Conservation (phyloP, 768 basidiomycete species). For the Lentinula edodes region DNA sequence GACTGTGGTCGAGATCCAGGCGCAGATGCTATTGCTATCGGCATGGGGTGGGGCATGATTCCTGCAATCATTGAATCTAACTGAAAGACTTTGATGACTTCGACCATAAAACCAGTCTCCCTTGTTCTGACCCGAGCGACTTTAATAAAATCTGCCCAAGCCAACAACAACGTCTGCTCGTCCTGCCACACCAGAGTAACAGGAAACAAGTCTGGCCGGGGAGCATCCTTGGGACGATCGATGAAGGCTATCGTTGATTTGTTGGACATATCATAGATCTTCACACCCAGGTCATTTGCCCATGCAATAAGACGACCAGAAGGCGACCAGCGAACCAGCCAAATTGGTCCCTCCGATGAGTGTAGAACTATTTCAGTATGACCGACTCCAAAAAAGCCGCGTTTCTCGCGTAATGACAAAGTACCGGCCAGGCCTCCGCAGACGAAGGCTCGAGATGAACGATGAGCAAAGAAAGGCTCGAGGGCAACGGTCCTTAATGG, state of each 20-base stretch:
- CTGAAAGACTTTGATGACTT: constrained; percentile 88
- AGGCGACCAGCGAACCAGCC: constrained; percentile 74
- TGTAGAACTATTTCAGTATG: constrained; percentile 86
- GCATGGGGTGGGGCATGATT: constrained; percentile 69
- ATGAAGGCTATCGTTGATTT: constrained; percentile 80
- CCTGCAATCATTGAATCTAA: constrained; percentile 95
- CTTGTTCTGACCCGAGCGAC: constrained; percentile 72
- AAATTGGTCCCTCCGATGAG: constrained; percentile 88
- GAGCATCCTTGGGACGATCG: constrained; percentile 75
- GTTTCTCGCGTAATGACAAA: constrained; percentile 86
- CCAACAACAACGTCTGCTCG: constrained; percentile 82
- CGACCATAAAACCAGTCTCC: constrained; percentile 55
- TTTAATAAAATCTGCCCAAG: constrained; percentile 93
- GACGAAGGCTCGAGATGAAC: constrained; percentile 71
- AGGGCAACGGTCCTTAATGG: constrained; percentile 88
- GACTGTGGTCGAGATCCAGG: constrained; percentile 12
- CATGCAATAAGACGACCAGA: constrained; percentile 83
- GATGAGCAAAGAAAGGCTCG: constrained; percentile 86
- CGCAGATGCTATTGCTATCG: constrained; percentile 15
- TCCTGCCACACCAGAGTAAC: constrained; percentile 92
- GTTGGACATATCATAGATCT: constrained; percentile 82
- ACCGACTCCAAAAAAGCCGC: constrained; percentile 67
- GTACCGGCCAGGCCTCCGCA: constrained; percentile 90
- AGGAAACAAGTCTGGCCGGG: constrained; percentile 92
- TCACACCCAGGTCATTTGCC: constrained; percentile 94